Evolutionary conservation across 345 rosid genomes (phyloP).

Genomic region (Dovyalis caffra): DNA sequence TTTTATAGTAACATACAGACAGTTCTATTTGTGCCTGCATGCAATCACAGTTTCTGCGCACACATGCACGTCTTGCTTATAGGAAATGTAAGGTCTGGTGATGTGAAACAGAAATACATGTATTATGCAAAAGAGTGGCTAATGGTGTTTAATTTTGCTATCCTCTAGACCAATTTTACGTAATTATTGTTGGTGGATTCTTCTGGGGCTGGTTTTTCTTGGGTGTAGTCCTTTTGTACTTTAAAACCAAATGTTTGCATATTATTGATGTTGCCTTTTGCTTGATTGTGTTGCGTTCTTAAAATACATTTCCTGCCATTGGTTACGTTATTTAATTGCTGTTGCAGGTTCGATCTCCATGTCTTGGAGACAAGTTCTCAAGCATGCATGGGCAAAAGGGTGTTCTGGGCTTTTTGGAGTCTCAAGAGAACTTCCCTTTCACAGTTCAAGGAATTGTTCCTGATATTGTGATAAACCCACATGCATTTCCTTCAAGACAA

Average conservation of each 20-base stretch:
- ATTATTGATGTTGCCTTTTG: neutral
- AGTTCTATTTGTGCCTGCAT: neutral
- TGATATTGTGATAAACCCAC: slow-evolving; percentile 84
- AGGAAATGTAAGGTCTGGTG: neutral
- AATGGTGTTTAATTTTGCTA: neutral
- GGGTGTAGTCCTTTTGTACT: neutral
- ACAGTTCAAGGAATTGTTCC: slow-evolving; percentile 91
- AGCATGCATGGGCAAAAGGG: slow-evolving; percentile 99
- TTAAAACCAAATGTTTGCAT: neutral
- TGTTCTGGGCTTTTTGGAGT: slow-evolving; percentile 81
- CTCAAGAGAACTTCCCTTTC: slow-evolving; percentile 91
- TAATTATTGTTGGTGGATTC: neutral
- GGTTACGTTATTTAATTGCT: neutral
- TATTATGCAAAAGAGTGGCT: neutral
- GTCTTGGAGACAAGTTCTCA: slow-evolving; percentile 92
- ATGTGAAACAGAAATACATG: neutral
- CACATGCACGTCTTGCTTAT: neutral
- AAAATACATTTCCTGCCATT: neutral
- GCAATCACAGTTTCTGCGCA: neutral
- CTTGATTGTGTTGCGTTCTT: neutral
- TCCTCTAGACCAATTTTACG: neutral
- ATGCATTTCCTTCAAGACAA: slow-evolving; percentile 92
- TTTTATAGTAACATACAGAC: too few relatives aligned
- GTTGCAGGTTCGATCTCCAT: slow-evolving; percentile 73
- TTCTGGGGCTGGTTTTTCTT: neutral